These are phyloP conservation scores for Scenedesmus sp. DNA, from an alignment of 163 green algal species.

Conservation along the genomic window DNA sequence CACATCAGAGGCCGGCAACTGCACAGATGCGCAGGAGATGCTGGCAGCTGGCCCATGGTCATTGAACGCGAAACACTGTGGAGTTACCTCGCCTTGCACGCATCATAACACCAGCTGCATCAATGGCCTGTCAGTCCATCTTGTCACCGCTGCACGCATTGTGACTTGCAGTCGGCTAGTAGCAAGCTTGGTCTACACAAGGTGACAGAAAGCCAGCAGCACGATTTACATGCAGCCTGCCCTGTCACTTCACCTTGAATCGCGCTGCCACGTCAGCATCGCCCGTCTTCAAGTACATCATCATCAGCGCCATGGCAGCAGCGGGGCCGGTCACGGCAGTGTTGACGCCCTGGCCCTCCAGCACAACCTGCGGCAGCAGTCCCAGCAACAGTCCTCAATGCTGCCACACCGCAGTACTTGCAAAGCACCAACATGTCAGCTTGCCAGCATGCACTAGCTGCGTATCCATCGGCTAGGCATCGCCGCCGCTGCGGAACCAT, in stretches of 20 bases:
- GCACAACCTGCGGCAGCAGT: conserved; percentile 76
- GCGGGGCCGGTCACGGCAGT: conserved; percentile 87
- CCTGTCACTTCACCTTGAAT: conserved; percentile 72
- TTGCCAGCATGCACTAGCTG: not conserved
- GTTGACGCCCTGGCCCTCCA: conserved; percentile 88
- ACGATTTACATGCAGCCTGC: not conserved
- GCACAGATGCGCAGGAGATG: no score
- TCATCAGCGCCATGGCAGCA: conserved; percentile 88
- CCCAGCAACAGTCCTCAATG: no score
- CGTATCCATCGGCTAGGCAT: no score
- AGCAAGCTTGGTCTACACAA: not conserved
- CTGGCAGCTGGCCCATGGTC: no score
- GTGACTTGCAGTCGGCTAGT: not conserved
- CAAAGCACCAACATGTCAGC: not conserved
- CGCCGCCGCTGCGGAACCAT: no score
- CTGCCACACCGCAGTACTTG: no score
- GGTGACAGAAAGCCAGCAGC: not conserved
- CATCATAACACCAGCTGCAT: no score
- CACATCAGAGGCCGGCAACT: no score
- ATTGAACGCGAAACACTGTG: no score
- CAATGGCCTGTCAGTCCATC: no score
- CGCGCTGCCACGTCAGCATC: conserved; percentile 76
- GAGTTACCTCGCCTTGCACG: no score
- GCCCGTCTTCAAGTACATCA: conserved; percentile 95
- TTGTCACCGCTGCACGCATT: no score